These are phyloP conservation scores for Mortierella sp. DNA, from an alignment of 371 early-diverging fungal genomes.

Conservation along the genomic window DNA sequence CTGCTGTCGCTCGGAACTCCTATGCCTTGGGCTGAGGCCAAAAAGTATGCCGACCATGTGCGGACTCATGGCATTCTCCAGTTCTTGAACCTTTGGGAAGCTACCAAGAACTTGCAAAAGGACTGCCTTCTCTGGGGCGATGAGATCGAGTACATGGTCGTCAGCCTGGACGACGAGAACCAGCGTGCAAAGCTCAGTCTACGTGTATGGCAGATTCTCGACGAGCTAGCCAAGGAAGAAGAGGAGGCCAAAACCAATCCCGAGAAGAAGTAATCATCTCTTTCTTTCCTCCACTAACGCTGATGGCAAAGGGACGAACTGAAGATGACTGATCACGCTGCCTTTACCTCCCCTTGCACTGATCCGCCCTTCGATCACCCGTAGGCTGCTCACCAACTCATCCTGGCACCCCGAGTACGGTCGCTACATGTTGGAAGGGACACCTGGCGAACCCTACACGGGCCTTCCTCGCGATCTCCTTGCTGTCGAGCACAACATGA, in stretches of 20 bases:
- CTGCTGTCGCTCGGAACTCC: slow-evolving; percentile 96
- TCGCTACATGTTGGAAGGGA: slow-evolving; percentile 95
- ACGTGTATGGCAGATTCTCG: slow-evolving; percentile 87
- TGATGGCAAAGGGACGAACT: neutral
- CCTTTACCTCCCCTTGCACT: too few species aligned
- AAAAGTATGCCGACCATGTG: slow-evolving; percentile 87
- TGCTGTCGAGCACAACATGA: slow-evolving; percentile 92
- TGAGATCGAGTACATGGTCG: slow-evolving; percentile 96
- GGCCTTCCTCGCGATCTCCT: slow-evolving; percentile 84
- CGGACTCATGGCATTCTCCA: slow-evolving; percentile 93
- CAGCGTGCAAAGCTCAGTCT: slow-evolving; percentile 81
- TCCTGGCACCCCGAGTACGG: slow-evolving; percentile 98
- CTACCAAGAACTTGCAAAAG: slow-evolving; percentile 78
- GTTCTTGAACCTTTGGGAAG: slow-evolving; percentile 89
- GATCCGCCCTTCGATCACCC: neutral
- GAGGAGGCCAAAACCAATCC: slow-evolving; percentile 59
- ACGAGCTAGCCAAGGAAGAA: slow-evolving; percentile 81
- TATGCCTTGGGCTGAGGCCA: slow-evolving; percentile 92
- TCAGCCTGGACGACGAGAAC: slow-evolving; percentile 79
- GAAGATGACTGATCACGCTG: neutral
- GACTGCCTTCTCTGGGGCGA: slow-evolving; percentile 95
- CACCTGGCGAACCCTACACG: slow-evolving; percentile 94
- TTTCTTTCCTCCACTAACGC: neutral
- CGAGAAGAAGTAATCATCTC: slow-evolving; percentile 37
- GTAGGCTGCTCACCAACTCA: slow-evolving; percentile 57